phyloP scores from a whole-genome alignment of 139 green algal genomes.

The Yamagishiella unicocca region DNA sequence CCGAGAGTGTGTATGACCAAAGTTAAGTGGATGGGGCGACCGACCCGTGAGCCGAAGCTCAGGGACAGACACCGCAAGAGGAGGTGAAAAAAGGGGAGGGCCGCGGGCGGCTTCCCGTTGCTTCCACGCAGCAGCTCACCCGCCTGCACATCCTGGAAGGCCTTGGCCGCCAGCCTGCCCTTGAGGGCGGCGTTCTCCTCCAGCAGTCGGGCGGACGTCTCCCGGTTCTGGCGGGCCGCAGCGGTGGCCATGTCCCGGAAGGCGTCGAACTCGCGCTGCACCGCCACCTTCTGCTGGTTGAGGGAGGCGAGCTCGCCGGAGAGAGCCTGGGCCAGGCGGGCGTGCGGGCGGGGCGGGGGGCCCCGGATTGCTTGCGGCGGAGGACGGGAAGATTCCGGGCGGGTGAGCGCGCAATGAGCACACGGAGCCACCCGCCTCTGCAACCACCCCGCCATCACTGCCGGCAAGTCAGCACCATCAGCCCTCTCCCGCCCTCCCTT shows the following conservation, averaged over 20 bases:
- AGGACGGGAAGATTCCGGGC: too few species aligned
- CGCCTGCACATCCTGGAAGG: slow-evolving; percentile 37
- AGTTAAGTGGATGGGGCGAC: too few species aligned
- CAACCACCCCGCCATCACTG: not conserved
- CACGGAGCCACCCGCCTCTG: too few species aligned
- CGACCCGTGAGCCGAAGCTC: too few species aligned
- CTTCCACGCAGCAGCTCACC: not conserved
- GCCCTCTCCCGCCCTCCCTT: not conserved
- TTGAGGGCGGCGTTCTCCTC: slow-evolving; percentile 65
- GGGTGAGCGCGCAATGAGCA: too few species aligned
- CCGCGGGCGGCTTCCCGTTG: too few species aligned
- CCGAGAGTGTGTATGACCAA: too few species aligned
- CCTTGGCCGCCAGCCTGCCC: slow-evolving; percentile 48
- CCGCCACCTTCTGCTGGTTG: slow-evolving; percentile 64
- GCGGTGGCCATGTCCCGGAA: slow-evolving; percentile 54
- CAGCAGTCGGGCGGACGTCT: slow-evolving; percentile 55
- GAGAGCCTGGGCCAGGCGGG: slow-evolving; percentile 37
- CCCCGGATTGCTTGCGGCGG: too few species aligned
- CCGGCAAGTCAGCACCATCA: not conserved
- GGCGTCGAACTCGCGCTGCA: slow-evolving; percentile 69
- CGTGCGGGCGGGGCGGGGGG: not conserved
- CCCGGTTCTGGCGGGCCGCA: slow-evolving; percentile 47
- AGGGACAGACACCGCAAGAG: too few species aligned
- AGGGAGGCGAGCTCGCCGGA: slow-evolving; percentile 57
- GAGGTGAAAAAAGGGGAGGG: too few species aligned